Evolutionary conservation across 805 yeast species (phyloP).

Genomic region (Ogataea saltuana): DNA sequence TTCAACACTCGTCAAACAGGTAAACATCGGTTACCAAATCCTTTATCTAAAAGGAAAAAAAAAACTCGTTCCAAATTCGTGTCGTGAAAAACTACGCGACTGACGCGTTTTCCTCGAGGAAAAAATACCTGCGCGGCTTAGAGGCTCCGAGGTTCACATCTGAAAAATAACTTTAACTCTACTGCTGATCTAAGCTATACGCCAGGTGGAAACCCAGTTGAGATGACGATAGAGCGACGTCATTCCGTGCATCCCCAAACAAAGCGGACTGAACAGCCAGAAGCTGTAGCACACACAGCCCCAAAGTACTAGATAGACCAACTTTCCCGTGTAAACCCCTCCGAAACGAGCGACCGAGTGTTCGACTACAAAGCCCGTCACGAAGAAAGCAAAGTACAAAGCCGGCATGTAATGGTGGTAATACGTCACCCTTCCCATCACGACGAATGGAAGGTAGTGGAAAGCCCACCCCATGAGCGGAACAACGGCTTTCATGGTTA

Average conservation of each 20-base stretch:
- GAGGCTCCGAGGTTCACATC: too few species aligned
- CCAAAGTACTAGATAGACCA: too few species aligned
- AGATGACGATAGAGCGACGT: constrained; percentile 41
- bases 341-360: constrained; percentile 39
- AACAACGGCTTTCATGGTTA: constrained; percentile 64
- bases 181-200: constrained; percentile 11
- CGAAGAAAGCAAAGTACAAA: constrained; percentile 69
- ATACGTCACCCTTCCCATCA: constrained; percentile 85
- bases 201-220: constrained; percentile 42
- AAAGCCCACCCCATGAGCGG: constrained; percentile 83
- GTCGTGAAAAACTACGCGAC: too few species aligned
- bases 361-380: constrained; percentile 55
- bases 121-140: too few species aligned
- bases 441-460: constrained; percentile 71
- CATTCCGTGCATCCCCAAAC: constrained; percentile 66
- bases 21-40: too few species aligned
- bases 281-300: constrained; percentile 51
- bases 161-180: too few species aligned
- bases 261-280: constrained; percentile 59
- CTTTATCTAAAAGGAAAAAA: too few species aligned
- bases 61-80: too few species aligned
- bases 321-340: constrained; percentile 31
- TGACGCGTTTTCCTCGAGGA: too few species aligned
- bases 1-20: too few species aligned
- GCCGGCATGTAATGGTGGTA: constrained; percentile 88